Evolutionary conservation across 306 rosid genomes (phyloP), one percentile per base, ranked within the genome.

Genomic region (Canavalia gladiata): DNA sequence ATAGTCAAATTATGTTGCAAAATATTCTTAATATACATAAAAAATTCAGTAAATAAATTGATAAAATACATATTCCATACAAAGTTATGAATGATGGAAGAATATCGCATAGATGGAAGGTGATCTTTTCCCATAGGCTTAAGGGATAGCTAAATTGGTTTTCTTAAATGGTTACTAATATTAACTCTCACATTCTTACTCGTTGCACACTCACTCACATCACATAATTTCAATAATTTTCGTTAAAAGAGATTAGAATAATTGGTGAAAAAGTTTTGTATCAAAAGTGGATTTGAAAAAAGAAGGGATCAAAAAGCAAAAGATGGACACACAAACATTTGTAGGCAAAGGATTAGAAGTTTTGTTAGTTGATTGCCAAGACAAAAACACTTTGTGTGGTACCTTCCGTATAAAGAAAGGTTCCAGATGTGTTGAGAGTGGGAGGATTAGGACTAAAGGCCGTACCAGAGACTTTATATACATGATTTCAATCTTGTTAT

Each of bases 361-460:
- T 13, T 66, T 41, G 51, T 43, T 28, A 43, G 55, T 4, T 18
- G 4, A 13, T 1, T 52, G 35, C 33, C 54, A 39, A 4, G 18
- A 33, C 5, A 5, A 31, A 31, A 18, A 41, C 47, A 72, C 11
- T 1, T 25, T 39, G 67, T 5, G 37, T 39, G 65, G 64, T 77
- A 18, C 33, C 72, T 76, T 76, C 35, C 46, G 60, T 77, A 63
- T 35, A 35, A 64, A 50, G 31, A 77, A 51, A 77, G 52, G 39
- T 49, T 64, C 54, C 81, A 77, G 81, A 72, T 76, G 69, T 76
- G 46, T 13, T 43, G 57, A 58, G 10, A 41, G 4, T 37, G 31
- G 47, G 37, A 64, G 11, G 69, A 13, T 37, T 64, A 37, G 31
- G 9, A 37, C 6, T 1, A 35, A 4, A 71, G 47, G 11, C 4